Evolutionary conservation across 805 yeast genomes (phyloP).

Genomic region (Priceomyces castillae): DNA sequence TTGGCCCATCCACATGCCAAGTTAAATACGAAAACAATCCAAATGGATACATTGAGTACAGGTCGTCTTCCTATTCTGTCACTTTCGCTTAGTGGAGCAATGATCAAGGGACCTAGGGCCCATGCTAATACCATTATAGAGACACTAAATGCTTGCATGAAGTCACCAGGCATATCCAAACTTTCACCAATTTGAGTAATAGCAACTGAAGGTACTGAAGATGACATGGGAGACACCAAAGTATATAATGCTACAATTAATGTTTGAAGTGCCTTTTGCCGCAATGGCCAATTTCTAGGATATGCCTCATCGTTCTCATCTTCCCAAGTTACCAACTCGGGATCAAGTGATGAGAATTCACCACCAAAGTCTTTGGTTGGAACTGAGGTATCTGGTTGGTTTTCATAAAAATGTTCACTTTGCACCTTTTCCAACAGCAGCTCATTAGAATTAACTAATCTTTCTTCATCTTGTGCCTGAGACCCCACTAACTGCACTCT

Average conservation of each 20-base stretch:
- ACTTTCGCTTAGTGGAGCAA: conserved; percentile 68
- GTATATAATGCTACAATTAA: conserved; percentile 53
- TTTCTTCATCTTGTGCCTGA: conserved; percentile 12
- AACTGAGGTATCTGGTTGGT: conserved; percentile 28
- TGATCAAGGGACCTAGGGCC: conserved; percentile 62
- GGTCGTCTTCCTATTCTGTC: conserved; percentile 53
- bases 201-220: conserved; percentile 64
- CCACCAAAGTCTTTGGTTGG: conserved; percentile 46
- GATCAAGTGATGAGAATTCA: conserved; percentile 55
- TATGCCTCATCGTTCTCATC: conserved; percentile 57
- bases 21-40: conserved; percentile 49
- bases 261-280: conserved; percentile 43
- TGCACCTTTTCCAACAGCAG: conserved; percentile 3
- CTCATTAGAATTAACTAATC: conserved; percentile 10
- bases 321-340: conserved; percentile 68
- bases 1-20: conserved; percentile 62
- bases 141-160: conserved; percentile 52
- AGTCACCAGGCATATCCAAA: conserved; percentile 40
- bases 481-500: conserved; percentile 17
- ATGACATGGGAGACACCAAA: conserved; percentile 58
- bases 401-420: conserved; percentile 8
- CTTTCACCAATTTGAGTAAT: conserved; percentile 44
- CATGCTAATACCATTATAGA: conserved; percentile 68
- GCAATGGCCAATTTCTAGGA: conserved; percentile 61
- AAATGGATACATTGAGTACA: conserved; percentile 52